Base-by-base conservation (phyloP, 306 rosid species). In the Delonix regia region DNA sequence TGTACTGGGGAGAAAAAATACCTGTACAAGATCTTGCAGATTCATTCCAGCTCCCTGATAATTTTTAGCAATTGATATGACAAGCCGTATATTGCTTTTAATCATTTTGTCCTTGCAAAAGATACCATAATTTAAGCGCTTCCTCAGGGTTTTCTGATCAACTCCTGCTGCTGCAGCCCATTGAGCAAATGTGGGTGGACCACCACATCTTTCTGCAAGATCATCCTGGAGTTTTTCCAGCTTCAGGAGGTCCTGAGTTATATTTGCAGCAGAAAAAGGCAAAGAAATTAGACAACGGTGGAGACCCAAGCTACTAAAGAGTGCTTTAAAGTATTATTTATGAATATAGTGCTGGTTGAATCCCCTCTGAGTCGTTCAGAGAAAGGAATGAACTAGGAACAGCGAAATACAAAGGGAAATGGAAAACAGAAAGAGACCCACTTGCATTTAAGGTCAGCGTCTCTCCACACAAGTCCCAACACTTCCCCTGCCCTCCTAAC, bases 11-110 rank as follows among this genome's bases (percentile, higher is more conserved):
- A 80, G 51, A 76, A 36, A 65, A 66, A 78, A 89, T n/a, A 95
- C 99, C 98, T 91, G 99, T 75, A 95, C 99, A 75, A 95, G 94
- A 91, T 95, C 99, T 82, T 89, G 94, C 67, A 95, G 93, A 83
- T 90, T 92, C 97, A 95, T 91, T 78, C 99, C 99, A 74, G 82
- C 83, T 69, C 98, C 97, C 83, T 89, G 97, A 83, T 89, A 95
- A 78, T 88, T 92, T 86, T 91, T 95, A 24, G 98, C 99, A 79
- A 95, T 90, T 69, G 98, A 95, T 88, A 95, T 95, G 76, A 95
- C 99, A 67, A 95, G 97, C 62, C 99, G 85, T 68, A 95, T 77
- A 79, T 95, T 95, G 86, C 99, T 95, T 80, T 89, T 95, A 79
- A 95, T 87, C 99, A 95, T 95, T 83, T 83, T 92, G 85, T 95